Percentiles rank a stretch among this genome's conserved stretches.
Evolutionary conservation across 176 grass and related monocot species (phyloP).

Genomic region (Puccinellia tenuiflora): DNA sequence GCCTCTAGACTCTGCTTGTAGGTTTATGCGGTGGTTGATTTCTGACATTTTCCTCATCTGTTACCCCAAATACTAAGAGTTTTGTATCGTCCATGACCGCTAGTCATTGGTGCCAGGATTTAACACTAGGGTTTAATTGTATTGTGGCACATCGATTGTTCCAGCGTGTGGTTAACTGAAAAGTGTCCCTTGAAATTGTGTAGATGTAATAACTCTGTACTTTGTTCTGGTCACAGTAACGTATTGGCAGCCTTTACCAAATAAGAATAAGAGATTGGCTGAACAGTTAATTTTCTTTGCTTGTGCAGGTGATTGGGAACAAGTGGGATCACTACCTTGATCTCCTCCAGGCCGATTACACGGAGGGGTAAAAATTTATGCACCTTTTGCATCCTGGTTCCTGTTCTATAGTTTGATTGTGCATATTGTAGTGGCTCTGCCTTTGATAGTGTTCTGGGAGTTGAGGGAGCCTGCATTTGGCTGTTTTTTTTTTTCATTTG

Average conservation of each 20-base stretch:
- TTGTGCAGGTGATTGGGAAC: constrained; percentile 84
- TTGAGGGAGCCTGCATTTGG: not conserved
- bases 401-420: not conserved
- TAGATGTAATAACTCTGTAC: not conserved
- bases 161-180: constrained; percentile 1
- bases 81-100: not conserved
- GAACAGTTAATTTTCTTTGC: not conserved
- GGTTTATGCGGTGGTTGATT: too few relatives aligned
- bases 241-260: not conserved
- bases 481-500: not conserved
- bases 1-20: too few relatives aligned
- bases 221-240: not conserved
- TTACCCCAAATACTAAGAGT: not conserved
- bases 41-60: too few relatives aligned
- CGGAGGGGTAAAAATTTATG: constrained; percentile 57
- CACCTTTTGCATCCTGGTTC: not conserved
- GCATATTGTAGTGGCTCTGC: not conserved
- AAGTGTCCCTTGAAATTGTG: not conserved
- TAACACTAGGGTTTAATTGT: not conserved
- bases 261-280: not conserved
- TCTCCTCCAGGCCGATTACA: constrained; percentile 83
- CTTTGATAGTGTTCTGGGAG: not conserved
- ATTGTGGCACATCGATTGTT: not conserved
- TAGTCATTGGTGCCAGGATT: not conserved
- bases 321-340: constrained; percentile 91